Conservation (phyloP, 2,329 filamentous ascomycete species). For the Basipetospora chlamydospora region DNA sequence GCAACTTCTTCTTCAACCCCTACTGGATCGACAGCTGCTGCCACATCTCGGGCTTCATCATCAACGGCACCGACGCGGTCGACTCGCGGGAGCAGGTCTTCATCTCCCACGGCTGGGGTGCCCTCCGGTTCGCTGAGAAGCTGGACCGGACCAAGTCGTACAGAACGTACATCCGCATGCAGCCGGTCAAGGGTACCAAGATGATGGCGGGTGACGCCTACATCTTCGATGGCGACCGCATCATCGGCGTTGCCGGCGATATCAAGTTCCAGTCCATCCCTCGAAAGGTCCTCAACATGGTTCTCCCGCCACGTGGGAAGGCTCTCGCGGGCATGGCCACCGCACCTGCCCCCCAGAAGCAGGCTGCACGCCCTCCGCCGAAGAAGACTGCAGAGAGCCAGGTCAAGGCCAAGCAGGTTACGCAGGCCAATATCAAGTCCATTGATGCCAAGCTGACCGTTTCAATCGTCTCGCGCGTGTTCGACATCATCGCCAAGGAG, state of each 20-base stretch:
- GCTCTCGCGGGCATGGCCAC: conserved; percentile 21
- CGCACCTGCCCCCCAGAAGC: conserved; percentile 20
- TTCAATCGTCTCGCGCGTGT: conserved; percentile 25
- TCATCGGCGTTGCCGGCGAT: conserved; percentile 34
- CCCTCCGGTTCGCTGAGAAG: conserved; percentile 33
- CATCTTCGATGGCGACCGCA: conserved; percentile 35
- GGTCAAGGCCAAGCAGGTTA: conserved; percentile 30
- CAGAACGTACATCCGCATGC: conserved; percentile 43
- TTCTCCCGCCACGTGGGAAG: conserved; percentile 46
- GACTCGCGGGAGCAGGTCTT: conserved; percentile 40
- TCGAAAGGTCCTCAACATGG: conserved; percentile 49
- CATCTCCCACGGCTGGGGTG: conserved; percentile 46
- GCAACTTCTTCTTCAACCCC: conserved; percentile 40
- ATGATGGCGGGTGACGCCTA: conserved; percentile 36
- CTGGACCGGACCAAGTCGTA: conserved; percentile 31
- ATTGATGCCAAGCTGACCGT: conserved; percentile 36
- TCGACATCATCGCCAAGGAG: conserved; percentile 42
- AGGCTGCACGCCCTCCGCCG: conserved; percentile 15
- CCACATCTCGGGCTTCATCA: conserved; percentile 46
- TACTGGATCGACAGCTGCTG: conserved; percentile 45
- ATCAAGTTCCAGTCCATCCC: conserved; percentile 55
- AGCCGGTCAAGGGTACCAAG: conserved; percentile 32
- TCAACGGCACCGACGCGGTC: conserved; percentile 42
- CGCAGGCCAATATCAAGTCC: conserved; percentile 28
- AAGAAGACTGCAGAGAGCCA: conserved; percentile 18